Base-by-base conservation (phyloP, 768 basidiomycete genomes). In the Phlegmacium glaucopus region DNA sequence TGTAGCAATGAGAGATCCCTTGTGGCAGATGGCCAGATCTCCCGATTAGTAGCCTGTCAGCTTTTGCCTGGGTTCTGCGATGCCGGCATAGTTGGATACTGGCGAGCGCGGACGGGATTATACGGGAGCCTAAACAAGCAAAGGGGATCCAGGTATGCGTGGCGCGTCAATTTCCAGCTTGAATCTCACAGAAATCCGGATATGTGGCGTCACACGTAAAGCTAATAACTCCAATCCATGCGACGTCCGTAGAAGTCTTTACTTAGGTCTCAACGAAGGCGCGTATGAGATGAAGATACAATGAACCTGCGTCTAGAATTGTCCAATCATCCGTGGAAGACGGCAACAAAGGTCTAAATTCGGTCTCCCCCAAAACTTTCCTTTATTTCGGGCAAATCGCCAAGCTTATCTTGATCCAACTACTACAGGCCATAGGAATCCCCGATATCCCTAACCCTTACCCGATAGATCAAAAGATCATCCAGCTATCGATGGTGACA, bases 121-220 rank as follows among this genome's bases (percentile, higher is more conserved):
- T 56, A 51, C 44, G 53, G 52, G 51, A 54, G 22, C 44, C 41
- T 54, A 44, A 44, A 18, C 43, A 47, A 48, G 49, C 18, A 34
- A 32, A 50, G 35, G 34, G 25, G 34, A 34, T 37, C 37, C 49
- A 50, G 51, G 37, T 39, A 46, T 49, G 45, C 53, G 50, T 62
- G 65, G 67, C 63, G 64, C 63, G 50, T 48, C 54, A 52, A 53
- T 58, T 50, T 53, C 59, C 51, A 52, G 54, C 48, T 36, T 34
- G 44, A 56, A 56, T 56, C 57, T 55, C 52, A 61, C 46, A 55
- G 53, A 60, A 64, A 56, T 60, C 68, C 71, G 69, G 70, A 68
- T 63, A 61, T 70, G 72, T 70, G 72, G 70, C 71, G 71, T 69
- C 54, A 59, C 61, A 74, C 71, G 72, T 72, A 72, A 72, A 61